phyloP scores from a whole-genome alignment of 2,329 filamentous ascomycete genomes.

The Fusarium brevicatenulatum region DNA sequence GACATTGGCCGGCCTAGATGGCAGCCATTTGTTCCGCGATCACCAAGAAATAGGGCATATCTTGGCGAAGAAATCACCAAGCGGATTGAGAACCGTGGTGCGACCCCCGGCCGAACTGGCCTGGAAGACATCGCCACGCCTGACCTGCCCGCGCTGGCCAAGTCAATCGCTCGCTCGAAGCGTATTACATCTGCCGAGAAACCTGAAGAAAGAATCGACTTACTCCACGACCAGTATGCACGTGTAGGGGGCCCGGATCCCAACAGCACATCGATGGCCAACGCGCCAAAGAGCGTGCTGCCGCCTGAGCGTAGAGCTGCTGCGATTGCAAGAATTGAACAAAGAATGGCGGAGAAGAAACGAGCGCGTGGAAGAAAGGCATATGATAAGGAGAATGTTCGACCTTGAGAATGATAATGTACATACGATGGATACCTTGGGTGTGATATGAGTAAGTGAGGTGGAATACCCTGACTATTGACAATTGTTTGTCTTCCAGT shows the following conservation, averaged over 20 bases:
- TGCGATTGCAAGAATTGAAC: slow-evolving; percentile 64
- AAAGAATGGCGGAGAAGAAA: slow-evolving; percentile 63
- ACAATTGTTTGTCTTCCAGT: slow-evolving; percentile 17
- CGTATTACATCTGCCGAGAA: slow-evolving; percentile 27
- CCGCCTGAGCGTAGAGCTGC: slow-evolving; percentile 64
- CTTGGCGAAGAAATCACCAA: slow-evolving; percentile 49
- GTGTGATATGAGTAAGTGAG: slow-evolving; percentile 16
- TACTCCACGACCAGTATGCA: slow-evolving; percentile 58
- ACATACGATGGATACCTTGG: slow-evolving; percentile 13
- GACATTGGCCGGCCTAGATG: slow-evolving; percentile 51
- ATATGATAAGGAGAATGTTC: slow-evolving; percentile 64
- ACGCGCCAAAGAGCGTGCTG: slow-evolving; percentile 56
- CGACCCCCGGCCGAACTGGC: slow-evolving; percentile 36
- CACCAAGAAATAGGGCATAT: slow-evolving; percentile 52
- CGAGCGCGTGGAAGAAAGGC: slow-evolving; percentile 47
- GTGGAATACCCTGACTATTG: slow-evolving; percentile 28
- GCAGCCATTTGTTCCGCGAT: slow-evolving; percentile 56
- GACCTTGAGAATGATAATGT: slow-evolving; percentile 44
- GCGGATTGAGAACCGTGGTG: slow-evolving; percentile 45
- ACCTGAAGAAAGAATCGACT: slow-evolving; percentile 54
- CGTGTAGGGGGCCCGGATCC: slow-evolving; percentile 55
- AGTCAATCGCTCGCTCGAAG: slow-evolving; percentile 35
- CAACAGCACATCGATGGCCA: slow-evolving; percentile 49
- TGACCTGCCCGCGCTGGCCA: slow-evolving; percentile 44
- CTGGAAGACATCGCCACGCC: slow-evolving; percentile 40